Conservation (phyloP, 2,329 filamentous ascomycete genomes). For the Tolypocladium sp. region DNA sequence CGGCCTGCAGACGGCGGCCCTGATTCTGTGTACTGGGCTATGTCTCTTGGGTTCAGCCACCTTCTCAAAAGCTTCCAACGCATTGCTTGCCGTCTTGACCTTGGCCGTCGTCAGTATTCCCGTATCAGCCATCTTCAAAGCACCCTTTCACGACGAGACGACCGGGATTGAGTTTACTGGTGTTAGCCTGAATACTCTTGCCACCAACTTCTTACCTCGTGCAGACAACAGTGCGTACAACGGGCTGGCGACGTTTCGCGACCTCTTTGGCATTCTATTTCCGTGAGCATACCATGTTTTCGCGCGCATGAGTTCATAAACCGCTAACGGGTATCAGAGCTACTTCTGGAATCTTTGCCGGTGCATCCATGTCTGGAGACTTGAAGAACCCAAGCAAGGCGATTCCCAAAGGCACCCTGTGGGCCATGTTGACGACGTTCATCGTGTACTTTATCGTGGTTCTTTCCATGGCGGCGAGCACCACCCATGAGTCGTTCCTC, state of each 20-base stretch:
- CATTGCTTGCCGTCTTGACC: slow-evolving; percentile 60
- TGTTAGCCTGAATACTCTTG: slow-evolving; percentile 58
- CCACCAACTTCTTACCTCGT: slow-evolving; percentile 66
- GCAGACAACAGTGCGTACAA: slow-evolving; percentile 51
- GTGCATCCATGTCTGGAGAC: slow-evolving; percentile 86
- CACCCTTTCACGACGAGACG: slow-evolving; percentile 55
- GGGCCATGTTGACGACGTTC: slow-evolving; percentile 68
- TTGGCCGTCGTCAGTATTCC: slow-evolving; percentile 75
- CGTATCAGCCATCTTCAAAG: slow-evolving; percentile 59
- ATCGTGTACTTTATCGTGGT: slow-evolving; percentile 68
- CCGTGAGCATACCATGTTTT: slow-evolving; percentile 31
- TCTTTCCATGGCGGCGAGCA: slow-evolving; percentile 66
- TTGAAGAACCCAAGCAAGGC: slow-evolving; percentile 73
- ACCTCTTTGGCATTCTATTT: slow-evolving; percentile 80
- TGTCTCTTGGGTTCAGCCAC: slow-evolving; percentile 73
- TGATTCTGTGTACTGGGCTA: slow-evolving; percentile 63
- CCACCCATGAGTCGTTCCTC: slow-evolving; percentile 65
- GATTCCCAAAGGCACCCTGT: slow-evolving; percentile 77
- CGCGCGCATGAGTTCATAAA: slow-evolving; percentile 11
- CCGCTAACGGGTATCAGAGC: slow-evolving; percentile 19
- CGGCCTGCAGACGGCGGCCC: slow-evolving; percentile 61
- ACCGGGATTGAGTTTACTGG: slow-evolving; percentile 71
- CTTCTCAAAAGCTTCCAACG: slow-evolving; percentile 74
- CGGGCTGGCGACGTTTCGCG: slow-evolving; percentile 63
- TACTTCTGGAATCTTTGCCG: slow-evolving; percentile 52